A percentile compares a stretch with the other conserved stretches of the same genome.
phyloP scores from a whole-genome alignment of 371 early-diverging fungal genomes.

The Mortierella sp. region DNA sequence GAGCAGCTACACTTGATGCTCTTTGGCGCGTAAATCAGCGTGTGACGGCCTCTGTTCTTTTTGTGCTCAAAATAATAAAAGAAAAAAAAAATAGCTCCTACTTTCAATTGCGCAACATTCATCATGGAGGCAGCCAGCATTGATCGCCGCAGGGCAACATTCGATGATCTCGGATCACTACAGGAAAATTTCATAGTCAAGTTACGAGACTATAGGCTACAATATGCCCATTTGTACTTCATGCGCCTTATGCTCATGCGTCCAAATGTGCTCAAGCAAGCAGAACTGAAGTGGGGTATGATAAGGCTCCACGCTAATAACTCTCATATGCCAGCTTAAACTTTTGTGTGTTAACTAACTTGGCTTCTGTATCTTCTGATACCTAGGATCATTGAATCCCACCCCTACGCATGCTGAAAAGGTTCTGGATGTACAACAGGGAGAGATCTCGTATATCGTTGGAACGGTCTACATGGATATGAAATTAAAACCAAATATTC shows the following conservation, averaged over 20 bases:
- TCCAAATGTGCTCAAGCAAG: conserved; percentile 63
- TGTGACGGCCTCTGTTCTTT: conserved; percentile 5
- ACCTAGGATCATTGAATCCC: conserved; percentile 25
- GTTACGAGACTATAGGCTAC: conserved; percentile 74
- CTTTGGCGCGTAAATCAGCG: conserved; percentile 5
- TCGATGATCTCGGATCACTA: conserved; percentile 57
- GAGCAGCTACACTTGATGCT: too few species aligned
- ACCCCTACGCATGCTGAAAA: conserved; percentile 65
- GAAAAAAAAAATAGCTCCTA: neutral
- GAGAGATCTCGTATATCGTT: conserved; percentile 75
- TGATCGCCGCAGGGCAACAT: conserved; percentile 43
- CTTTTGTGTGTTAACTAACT: neutral
- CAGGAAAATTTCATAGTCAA: conserved; percentile 63
- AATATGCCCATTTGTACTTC: conserved; percentile 91
- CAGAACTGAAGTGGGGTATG: conserved; percentile 67
- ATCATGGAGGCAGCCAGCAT: conserved; percentile 30
- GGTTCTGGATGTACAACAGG: conserved; percentile 77
- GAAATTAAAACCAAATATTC: conserved; percentile 87
- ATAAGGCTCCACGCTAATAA: neutral
- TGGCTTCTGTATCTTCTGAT: neutral
- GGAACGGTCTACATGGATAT: conserved; percentile 92
- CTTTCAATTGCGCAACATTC: neutral
- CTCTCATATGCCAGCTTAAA: too few species aligned
- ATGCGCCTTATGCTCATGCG: conserved; percentile 77
- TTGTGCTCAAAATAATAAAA: neutral